Evolutionary conservation across 1,139 yeast species (phyloP).

Genomic region (Yamadazyma taylorii): DNA sequence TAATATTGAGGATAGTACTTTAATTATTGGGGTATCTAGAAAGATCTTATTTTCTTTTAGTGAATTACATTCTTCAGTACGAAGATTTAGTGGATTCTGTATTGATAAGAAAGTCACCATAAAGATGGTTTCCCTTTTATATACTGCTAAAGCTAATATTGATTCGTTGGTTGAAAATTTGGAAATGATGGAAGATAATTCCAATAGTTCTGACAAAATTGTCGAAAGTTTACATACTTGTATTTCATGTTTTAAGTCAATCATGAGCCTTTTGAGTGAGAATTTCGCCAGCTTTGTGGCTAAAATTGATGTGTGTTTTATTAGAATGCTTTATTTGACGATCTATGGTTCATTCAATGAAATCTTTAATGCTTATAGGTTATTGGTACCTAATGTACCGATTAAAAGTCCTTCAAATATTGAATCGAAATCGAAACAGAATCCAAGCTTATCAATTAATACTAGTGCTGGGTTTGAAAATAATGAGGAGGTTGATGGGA

Average conservation of each 20-base stretch:
- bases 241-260: conserved; percentile 50
- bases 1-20: conserved; percentile 16
- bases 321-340: conserved; percentile 71
- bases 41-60: conserved; percentile 61
- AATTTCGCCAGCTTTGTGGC: conserved; percentile 49
- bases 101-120: conserved; percentile 61
- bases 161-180: conserved; percentile 60
- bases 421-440: conserved; percentile 12
- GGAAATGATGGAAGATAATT: conserved; percentile 54
- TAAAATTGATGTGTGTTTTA: conserved; percentile 64
- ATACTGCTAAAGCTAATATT: conserved; percentile 57
- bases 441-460: conserved; percentile 21
- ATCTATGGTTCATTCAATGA: conserved; percentile 76
- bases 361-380: conserved; percentile 67
- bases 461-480: conserved; percentile 20
- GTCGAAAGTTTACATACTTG: conserved; percentile 32
- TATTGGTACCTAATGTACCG: conserved; percentile 39
- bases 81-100: conserved; percentile 68
- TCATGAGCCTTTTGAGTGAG: conserved; percentile 48
- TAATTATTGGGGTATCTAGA: conserved; percentile 52
- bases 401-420: conserved; percentile 1
- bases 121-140: conserved; percentile 55
- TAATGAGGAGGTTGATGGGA: conserved; percentile 65
- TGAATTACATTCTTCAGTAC: conserved; percentile 68
- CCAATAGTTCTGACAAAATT: conserved; percentile 30